A percentile compares a stretch with the other conserved stretches of the same genome.
phyloP scores from a whole-genome alignment of 129 eudicot species.

The Lonicera japonica region DNA sequence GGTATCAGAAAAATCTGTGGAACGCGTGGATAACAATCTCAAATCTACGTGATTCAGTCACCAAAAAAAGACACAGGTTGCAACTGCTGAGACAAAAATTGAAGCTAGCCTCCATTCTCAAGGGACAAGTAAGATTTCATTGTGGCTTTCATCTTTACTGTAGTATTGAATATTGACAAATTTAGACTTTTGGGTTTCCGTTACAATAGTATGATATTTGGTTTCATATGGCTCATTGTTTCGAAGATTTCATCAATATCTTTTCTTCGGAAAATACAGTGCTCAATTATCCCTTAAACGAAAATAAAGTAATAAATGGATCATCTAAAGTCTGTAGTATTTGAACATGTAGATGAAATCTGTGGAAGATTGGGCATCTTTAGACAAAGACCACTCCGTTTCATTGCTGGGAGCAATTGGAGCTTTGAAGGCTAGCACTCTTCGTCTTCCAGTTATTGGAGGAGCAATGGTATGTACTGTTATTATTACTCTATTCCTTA shows the following conservation, averaged over 20 bases:
- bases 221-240: not conserved
- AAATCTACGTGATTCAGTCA: slow-evolving; percentile 80
- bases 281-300: not conserved
- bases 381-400: slow-evolving; percentile 72
- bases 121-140: slow-evolving; percentile 64
- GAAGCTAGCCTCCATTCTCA: slow-evolving; percentile 81
- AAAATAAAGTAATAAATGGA: not conserved
- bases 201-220: not conserved
- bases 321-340: slow-evolving; percentile 3
- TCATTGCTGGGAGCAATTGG: slow-evolving; percentile 88
- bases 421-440: slow-evolving; percentile 98
- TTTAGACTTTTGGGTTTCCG: not conserved
- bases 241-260: not conserved
- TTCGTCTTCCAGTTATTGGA: slow-evolving; percentile 91
- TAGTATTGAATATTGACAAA: not conserved
- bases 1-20: slow-evolving; percentile 79
- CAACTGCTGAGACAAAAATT: slow-evolving; percentile 81
- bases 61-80: slow-evolving; percentile 77
- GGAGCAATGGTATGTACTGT: slow-evolving; percentile 67
- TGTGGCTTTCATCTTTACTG: not conserved
- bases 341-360: slow-evolving; percentile 44
- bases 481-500: slow-evolving; percentile 7
- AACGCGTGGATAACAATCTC: slow-evolving; percentile 94
- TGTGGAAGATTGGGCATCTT: slow-evolving; percentile 82
- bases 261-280: not conserved